Percentiles rank a stretch among this genome's conserved stretches.
phyloP scores from a whole-genome alignment of 1,284 basidiomycete species.

The Chondrostereum purpureum region DNA sequence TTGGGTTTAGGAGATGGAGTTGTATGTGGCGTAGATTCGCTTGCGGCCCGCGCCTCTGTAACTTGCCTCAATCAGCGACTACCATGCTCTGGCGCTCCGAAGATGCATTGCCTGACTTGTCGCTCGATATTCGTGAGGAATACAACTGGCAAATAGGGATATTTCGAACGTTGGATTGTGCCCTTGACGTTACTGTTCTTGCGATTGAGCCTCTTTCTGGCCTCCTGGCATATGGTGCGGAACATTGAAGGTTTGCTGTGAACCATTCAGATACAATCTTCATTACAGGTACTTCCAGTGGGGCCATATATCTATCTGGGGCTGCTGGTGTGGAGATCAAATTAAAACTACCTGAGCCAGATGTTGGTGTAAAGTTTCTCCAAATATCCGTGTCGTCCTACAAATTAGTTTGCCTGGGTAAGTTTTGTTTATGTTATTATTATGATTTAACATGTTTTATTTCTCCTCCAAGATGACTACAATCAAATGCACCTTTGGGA shows the following conservation, averaged over 20 bases:
- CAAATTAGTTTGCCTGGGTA: constrained; percentile 62
- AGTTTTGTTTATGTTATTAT: constrained; percentile 15
- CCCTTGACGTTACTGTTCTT: constrained; percentile 51
- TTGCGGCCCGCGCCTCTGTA: no score
- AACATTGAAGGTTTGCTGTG: constrained; percentile 1
- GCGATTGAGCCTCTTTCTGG: constrained; percentile 70
- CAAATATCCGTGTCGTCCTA: constrained; percentile 54
- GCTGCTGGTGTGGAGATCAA: constrained; percentile 53
- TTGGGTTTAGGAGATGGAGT: no score
- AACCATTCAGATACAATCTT: neutral
- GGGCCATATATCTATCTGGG: constrained; percentile 59
- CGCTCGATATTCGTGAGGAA: constrained; percentile 46
- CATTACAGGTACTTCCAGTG: constrained; percentile 47
- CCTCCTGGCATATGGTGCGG: constrained; percentile 64
- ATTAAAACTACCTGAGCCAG: constrained; percentile 44
- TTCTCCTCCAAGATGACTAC: constrained; percentile 45
- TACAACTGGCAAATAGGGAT: constrained; percentile 50
- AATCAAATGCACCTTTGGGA: constrained; percentile 68
- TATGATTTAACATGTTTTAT: constrained; percentile 2
- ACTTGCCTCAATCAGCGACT: no score
- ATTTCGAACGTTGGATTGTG: constrained; percentile 43
- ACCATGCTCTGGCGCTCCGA: neutral
- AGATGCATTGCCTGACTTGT: constrained; percentile 40
- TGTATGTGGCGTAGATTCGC: no score
- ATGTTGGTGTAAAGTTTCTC: constrained; percentile 49